Evolutionary conservation across 768 basidiomycete genomes (phyloP).

Genomic region (Boletus rufocinnamomeus): DNA sequence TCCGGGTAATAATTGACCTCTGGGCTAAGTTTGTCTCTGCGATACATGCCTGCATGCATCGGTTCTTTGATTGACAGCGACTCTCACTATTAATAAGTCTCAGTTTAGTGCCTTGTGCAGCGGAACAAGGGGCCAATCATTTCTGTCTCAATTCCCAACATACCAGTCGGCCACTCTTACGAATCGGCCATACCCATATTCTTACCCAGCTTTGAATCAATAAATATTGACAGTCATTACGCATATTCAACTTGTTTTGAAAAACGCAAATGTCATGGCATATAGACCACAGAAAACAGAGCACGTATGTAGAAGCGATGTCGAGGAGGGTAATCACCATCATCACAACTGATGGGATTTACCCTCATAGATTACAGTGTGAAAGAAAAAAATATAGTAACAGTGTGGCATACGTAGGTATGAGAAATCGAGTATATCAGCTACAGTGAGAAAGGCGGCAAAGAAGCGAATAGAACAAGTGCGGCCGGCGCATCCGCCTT

Average conservation of each 20-base stretch:
- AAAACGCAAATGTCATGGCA: not conserved
- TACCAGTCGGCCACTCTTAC: not conserved
- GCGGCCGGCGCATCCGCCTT: not conserved
- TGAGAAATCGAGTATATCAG: not conserved
- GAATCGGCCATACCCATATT: not conserved
- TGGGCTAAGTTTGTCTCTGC: not conserved
- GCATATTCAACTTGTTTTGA: not conserved
- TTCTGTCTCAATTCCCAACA: not conserved
- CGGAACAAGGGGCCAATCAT: not conserved
- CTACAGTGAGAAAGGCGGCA: not conserved
- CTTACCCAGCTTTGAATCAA: not conserved
- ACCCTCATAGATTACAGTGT: not conserved
- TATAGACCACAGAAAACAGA: not conserved
- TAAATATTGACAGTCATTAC: not conserved
- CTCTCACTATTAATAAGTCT: not conserved
- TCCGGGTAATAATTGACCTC: not conserved
- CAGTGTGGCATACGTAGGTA: not conserved
- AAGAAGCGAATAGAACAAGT: not conserved
- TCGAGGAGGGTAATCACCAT: not conserved
- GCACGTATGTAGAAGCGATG: not conserved
- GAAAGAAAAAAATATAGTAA: not conserved
- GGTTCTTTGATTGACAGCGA: not conserved
- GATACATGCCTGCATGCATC: not conserved
- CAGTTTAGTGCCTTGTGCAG: not conserved
- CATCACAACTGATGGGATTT: not conserved